Conservation (phyloP, 2,329 filamentous ascomycete species). For the Pseudogymnoascus sp. region DNA sequence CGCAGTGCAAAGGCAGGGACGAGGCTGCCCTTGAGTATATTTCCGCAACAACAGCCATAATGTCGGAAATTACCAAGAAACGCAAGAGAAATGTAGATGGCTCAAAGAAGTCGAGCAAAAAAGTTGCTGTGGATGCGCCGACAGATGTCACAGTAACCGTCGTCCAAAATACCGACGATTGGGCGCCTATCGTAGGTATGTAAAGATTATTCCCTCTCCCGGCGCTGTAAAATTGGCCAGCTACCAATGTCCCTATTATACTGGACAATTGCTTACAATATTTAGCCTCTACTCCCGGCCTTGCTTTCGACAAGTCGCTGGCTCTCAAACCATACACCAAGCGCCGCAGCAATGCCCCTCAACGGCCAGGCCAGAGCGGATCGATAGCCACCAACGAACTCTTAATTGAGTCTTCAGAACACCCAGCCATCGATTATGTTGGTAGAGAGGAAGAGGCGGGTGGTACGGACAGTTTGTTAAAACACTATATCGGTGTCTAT, state of each 20-base stretch:
- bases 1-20: neutral
- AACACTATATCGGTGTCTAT: slow-evolving; percentile 58
- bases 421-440: slow-evolving; percentile 52
- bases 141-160: slow-evolving; percentile 38
- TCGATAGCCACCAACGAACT: slow-evolving; percentile 37
- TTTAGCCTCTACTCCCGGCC: slow-evolving; percentile 28
- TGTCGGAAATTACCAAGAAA: slow-evolving; percentile 33
- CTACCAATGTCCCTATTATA: neutral
- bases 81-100: slow-evolving; percentile 42
- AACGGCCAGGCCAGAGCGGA: slow-evolving; percentile 19
- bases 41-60: slow-evolving; percentile 13
- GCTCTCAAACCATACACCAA: slow-evolving; percentile 27
- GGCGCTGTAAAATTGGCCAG: neutral
- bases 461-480: slow-evolving; percentile 39
- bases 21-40: neutral
- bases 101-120: slow-evolving; percentile 39
- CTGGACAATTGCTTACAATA: slow-evolving; percentile 7
- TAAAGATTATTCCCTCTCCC: slow-evolving; percentile 1
- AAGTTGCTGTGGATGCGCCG: slow-evolving; percentile 40
- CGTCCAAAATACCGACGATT: slow-evolving; percentile 37
- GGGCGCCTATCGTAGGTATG: slow-evolving; percentile 48
- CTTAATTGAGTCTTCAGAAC: slow-evolving; percentile 48
- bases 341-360: slow-evolving; percentile 20
- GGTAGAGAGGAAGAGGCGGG: slow-evolving; percentile 43
- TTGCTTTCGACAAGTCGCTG: slow-evolving; percentile 27